These are phyloP conservation scores for Vigna angularis DNA, from an alignment of 306 rosid species.

Conservation along the genomic window DNA sequence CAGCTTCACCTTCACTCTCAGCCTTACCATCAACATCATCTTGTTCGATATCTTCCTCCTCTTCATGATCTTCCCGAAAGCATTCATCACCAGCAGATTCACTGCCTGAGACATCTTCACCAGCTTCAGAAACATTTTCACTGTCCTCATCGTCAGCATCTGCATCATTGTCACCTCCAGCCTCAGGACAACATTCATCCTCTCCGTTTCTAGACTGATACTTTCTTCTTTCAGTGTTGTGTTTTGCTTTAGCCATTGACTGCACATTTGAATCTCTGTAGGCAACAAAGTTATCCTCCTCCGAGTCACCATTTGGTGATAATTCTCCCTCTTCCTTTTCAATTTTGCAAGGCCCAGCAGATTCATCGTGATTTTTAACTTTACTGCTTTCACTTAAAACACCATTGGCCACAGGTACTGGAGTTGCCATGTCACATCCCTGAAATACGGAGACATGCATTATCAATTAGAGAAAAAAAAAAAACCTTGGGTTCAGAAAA, in stretches of 20 bases:
- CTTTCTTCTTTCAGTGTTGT: constrained; percentile 55
- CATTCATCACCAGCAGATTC: constrained; percentile 96
- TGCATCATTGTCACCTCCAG: constrained; percentile 80
- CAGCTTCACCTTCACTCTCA: constrained; percentile 99
- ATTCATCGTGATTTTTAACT: constrained; percentile 65
- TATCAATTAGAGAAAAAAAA: constrained; percentile 25
- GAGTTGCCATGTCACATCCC: constrained; percentile 58
- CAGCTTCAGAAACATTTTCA: constrained; percentile 91
- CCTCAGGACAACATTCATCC: constrained; percentile 56
- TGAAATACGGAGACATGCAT: constrained; percentile 54
- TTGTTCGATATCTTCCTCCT: constrained; percentile 77
- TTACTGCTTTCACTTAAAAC: constrained; percentile 57
- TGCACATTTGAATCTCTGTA: constrained; percentile 60
- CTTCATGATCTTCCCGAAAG: constrained; percentile 81
- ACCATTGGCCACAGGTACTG: constrained; percentile 60
- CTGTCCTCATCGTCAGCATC: constrained; percentile 96
- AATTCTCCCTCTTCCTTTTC: constrained; percentile 99
- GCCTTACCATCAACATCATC: constrained; percentile 86
- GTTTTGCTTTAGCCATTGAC: constrained; percentile 57
- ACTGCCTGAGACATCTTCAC: constrained; percentile 89
- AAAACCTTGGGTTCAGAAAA: background rate
- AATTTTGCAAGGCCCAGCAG: constrained; percentile 64
- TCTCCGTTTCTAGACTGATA: constrained; percentile 66
- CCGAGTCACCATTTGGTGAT: constrained; percentile 85
- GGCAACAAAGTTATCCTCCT: constrained; percentile 82